A percentile compares a stretch with the other conserved stretches of the same genome.
Conservation (phyloP, 352 stramenopile genomes). For the Phytophthora fragariaefolia region DNA sequence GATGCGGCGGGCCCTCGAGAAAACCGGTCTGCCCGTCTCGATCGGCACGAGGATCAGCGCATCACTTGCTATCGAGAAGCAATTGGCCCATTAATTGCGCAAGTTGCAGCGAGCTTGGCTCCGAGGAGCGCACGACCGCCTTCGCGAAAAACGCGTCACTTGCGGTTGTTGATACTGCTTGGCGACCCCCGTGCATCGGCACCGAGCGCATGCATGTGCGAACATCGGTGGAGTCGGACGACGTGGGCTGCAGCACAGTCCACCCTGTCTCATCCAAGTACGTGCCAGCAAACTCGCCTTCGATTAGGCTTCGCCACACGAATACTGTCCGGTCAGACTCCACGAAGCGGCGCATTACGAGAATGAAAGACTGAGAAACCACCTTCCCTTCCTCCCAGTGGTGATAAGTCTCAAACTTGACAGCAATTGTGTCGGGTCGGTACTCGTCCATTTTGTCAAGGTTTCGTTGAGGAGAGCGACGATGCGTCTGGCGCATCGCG, state of each 20-base stretch:
- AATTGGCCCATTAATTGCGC: conserved; percentile 16
- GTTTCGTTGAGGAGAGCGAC: neutral
- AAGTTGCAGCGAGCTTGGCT: conserved; percentile 9
- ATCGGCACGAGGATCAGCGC: no score
- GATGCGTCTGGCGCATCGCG: conserved; percentile 12
- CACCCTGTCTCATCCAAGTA: conserved; percentile 22
- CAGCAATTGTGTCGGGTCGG: conserved; percentile 10
- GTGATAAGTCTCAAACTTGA: conserved; percentile 21
- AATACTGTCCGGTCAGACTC: conserved; percentile 18
- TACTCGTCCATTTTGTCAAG: conserved; percentile 3
- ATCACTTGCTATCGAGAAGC: conserved; percentile 5
- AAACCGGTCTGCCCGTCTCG: no score
- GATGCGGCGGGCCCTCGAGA: no score
- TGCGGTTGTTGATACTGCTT: neutral
- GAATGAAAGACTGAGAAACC: conserved; percentile 3
- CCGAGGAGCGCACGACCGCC: conserved; percentile 5
- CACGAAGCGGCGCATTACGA: conserved; percentile 11
- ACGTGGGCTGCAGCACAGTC: conserved; percentile 10
- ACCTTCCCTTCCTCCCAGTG: conserved; percentile 7
- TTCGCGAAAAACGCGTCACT: conserved; percentile 5
- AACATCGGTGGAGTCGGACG: conserved; percentile 8
- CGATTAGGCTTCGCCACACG: conserved; percentile 20
- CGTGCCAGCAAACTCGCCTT: conserved; percentile 17
- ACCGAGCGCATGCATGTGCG: conserved; percentile 15
- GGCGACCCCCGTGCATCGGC: neutral